Evolutionary conservation across 1,284 basidiomycete species (phyloP).

Genomic region (Paramarasmius palmivorus): DNA sequence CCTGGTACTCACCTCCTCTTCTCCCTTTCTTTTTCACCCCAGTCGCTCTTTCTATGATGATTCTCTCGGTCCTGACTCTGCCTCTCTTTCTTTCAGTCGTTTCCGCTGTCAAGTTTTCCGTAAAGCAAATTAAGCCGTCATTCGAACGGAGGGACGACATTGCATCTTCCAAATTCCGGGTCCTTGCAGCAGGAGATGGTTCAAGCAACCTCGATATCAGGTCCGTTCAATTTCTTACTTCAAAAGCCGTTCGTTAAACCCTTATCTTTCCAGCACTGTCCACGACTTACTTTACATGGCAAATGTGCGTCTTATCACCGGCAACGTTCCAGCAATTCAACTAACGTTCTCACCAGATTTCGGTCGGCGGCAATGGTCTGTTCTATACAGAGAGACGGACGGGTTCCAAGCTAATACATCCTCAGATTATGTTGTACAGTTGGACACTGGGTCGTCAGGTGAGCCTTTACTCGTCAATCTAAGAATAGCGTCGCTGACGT

Average conservation of each 20-base stretch:
- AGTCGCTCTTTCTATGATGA: constrained; percentile 11
- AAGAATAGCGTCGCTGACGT: no score
- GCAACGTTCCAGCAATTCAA: constrained; percentile 3
- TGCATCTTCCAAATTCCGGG: constrained; percentile 23
- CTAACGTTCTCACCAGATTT: constrained; percentile 44
- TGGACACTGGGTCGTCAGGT: constrained; percentile 75
- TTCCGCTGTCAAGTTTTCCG: constrained; percentile 34
- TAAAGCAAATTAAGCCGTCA: constrained; percentile 38
- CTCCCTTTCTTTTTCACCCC: constrained; percentile 11
- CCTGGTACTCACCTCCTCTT: constrained; percentile 14
- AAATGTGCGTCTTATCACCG: constrained; percentile 49
- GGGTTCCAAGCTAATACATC: not conserved
- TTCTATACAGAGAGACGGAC: constrained; percentile 9
- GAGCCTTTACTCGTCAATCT: no score
- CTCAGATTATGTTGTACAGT: constrained; percentile 65
- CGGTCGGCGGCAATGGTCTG: constrained; percentile 60
- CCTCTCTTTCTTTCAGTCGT: constrained; percentile 29
- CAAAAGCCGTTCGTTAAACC: not conserved
- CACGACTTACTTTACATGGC: constrained; percentile 75
- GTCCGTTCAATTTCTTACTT: constrained; percentile 29
- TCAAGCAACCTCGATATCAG: constrained; percentile 39
- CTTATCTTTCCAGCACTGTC: constrained; percentile 43
- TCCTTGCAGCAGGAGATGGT: constrained; percentile 22
- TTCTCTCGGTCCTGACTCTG: constrained; percentile 33
- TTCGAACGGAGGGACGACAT: constrained; percentile 32